These are phyloP conservation scores for Stephania yunnanensis DNA, from an alignment of 164 flowering plant species.

Conservation along the genomic window DNA sequence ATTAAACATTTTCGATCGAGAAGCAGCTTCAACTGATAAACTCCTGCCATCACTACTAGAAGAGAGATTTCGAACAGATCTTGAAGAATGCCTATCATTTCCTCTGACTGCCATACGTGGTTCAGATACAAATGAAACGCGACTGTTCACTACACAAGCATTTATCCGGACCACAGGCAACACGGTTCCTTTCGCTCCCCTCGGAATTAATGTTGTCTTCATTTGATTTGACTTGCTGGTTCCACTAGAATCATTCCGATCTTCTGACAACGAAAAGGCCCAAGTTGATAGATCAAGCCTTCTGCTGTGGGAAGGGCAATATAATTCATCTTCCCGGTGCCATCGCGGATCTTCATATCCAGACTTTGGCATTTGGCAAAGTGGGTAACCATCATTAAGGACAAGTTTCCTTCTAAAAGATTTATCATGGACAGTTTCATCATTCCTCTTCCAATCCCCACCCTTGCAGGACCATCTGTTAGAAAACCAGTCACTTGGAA, in stretches of 20 bases:
- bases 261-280: slow-evolving; percentile 80
- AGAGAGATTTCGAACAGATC: slow-evolving; percentile 37
- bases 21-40: slow-evolving; percentile 38
- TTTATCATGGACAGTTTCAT: slow-evolving; percentile 64
- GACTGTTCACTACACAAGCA: slow-evolving; percentile 84
- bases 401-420: slow-evolving; percentile 56
- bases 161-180: slow-evolving; percentile 85
- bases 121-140: slow-evolving; percentile 66
- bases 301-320: slow-evolving; percentile 55
- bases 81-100: slow-evolving; percentile 56
- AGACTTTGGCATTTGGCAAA: slow-evolving; percentile 86
- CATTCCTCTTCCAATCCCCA: slow-evolving; percentile 93
- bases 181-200: slow-evolving; percentile 67
- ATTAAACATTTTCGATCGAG: slow-evolving; percentile 27
- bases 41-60: slow-evolving; percentile 45
- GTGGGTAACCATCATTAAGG: slow-evolving; percentile 80
- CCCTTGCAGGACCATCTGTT: slow-evolving; percentile 87
- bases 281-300: slow-evolving; percentile 81
- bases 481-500: slow-evolving; percentile 54
- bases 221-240: slow-evolving; percentile 33
- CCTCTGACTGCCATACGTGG: slow-evolving; percentile 49
- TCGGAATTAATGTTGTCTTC: slow-evolving; percentile 33
- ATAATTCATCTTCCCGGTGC: slow-evolving; percentile 75
- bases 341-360: slow-evolving; percentile 84
- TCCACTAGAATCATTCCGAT: slow-evolving; percentile 43